Evolutionary conservation across 2,329 filamentous ascomycete genomes (phyloP), one percentile per base, ranked within the genome.

Genomic region (Fusarium sp.): DNA sequence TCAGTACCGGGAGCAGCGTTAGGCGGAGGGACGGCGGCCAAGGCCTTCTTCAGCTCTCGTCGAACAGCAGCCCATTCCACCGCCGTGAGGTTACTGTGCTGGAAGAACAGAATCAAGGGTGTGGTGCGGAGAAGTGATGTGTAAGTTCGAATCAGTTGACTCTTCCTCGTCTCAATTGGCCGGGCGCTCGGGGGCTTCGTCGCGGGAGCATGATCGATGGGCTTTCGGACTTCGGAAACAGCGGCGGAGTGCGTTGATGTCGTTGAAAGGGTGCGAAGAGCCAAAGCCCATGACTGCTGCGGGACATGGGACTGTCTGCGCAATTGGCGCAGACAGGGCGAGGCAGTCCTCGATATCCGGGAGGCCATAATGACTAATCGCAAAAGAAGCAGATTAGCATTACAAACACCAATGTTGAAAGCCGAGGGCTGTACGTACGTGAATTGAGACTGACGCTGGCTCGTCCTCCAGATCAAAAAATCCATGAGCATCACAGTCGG

Each of bases 121-220:
- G 92, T 91, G 20, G 93, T 93, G 64, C 92, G 92, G 63, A 97
- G 88, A 66, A 97, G 84, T 50, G 94, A 96, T 56, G 94, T 93
- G 81, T 97, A 97, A 74, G 91, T 89, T 62, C 94, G 89, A 63
- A 89, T 85, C 64, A 98, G 86, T 81, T 99, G 96, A 14, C 93
- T 91, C 82, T 98, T 97, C 78, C 95, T 91, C 75, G 91, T 91
- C 77, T 97, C 91, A 50, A 94, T 88, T 18, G 90, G 91, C 77
- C 95, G 92, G 78, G 96, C 91, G 59, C 92, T 97, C 4, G 93
- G 93, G 3, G 94, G 95, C 80, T 97, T 93, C 1, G 89, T 91
- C 0, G 89, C 87, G 82, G 86, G 90, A 2, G 83, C 79, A 68
- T 85, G 84, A 70, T 85, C 80, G 62, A 81, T 78, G 1, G 84